Conservation (phyloP, 805 yeast species). For the Barnettozyma wickerhamii region DNA sequence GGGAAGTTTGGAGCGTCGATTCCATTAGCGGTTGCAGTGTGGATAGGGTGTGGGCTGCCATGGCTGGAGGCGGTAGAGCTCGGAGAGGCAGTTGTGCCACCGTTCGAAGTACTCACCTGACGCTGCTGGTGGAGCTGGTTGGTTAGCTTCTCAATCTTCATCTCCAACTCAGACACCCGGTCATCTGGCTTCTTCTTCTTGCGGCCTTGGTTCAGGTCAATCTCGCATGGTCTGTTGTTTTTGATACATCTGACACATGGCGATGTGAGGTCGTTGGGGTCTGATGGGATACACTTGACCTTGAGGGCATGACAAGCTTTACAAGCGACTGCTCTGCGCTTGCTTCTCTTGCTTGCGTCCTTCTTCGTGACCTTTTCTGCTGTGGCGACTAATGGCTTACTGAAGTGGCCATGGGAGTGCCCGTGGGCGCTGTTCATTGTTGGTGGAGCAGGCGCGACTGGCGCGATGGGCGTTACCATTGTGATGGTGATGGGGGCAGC, state of each 20-base stretch:
- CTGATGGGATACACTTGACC: slow-evolving; percentile 78
- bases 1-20: slow-evolving; percentile 5
- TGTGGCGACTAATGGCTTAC: too few relatives aligned
- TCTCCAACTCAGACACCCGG: slow-evolving; percentile 29
- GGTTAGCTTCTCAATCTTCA: slow-evolving; percentile 25
- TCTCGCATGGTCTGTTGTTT: slow-evolving; percentile 58
- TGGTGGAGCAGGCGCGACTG: too few relatives aligned
- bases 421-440: too few relatives aligned
- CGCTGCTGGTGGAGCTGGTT: slow-evolving; percentile 14
- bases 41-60: slow-evolving; percentile 5
- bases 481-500: too few relatives aligned
- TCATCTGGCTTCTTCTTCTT: slow-evolving; percentile 36
- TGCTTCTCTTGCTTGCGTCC: slow-evolving; percentile 1
- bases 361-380: background rate
- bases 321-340: slow-evolving; percentile 49
- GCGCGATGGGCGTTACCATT: too few relatives aligned
- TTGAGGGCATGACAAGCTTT: slow-evolving; percentile 77
- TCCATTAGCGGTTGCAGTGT: slow-evolving; percentile 1
- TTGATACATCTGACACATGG: slow-evolving; percentile 74
- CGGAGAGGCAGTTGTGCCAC: slow-evolving; percentile 8
- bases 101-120: background rate
- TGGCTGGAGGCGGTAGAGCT: slow-evolving; percentile 4
- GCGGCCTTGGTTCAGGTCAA: slow-evolving; percentile 57
- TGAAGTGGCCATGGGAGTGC: too few relatives aligned
- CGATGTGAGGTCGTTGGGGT: slow-evolving; percentile 49